Percentiles rank a stretch among this genome's conserved stretches.
Conservation (phyloP, 257 asterid genomes). For the Gynochthodes officinalis region DNA sequence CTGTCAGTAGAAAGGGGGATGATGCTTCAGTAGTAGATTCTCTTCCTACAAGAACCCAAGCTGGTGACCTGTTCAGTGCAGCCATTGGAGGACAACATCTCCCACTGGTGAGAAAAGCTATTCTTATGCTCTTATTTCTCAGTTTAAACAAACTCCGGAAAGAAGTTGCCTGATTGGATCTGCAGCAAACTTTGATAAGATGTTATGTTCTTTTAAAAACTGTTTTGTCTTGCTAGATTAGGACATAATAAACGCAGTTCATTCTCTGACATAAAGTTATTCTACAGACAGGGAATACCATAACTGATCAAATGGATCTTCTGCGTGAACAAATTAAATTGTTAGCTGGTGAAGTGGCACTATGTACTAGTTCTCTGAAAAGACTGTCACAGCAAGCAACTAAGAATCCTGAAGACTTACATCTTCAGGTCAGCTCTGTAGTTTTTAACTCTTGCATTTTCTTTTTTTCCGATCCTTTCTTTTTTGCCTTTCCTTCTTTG, state of each 20-base stretch:
- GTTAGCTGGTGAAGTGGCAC: slow-evolving; percentile 87
- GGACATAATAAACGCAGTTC: neutral
- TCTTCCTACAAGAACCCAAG: slow-evolving; percentile 64
- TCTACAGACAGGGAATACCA: slow-evolving; percentile 71
- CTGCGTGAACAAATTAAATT: slow-evolving; percentile 70
- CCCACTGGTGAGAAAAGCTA: slow-evolving; percentile 53
- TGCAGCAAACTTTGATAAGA: slow-evolving; percentile 4
- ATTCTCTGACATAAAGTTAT: slow-evolving; percentile 3
- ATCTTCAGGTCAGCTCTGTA: slow-evolving; percentile 48
- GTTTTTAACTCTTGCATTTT: slow-evolving; percentile 1
- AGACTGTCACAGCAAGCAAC: slow-evolving; percentile 61
- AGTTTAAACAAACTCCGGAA: neutral
- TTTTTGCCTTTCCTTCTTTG: neutral
- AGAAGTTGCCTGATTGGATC: neutral
- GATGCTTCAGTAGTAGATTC: slow-evolving; percentile 40
- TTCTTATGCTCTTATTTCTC: slow-evolving; percentile 2
- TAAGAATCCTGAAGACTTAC: slow-evolving; percentile 50
- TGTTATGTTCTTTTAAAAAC: neutral
- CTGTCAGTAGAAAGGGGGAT: slow-evolving; percentile 50
- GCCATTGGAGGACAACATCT: slow-evolving; percentile 52
- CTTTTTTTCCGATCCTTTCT: neutral
- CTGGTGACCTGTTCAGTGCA: slow-evolving; percentile 75
- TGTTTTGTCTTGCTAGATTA: neutral
- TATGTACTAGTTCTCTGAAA: slow-evolving; percentile 68
- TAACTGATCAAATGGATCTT: slow-evolving; percentile 86